phyloP scores from a whole-genome alignment of 2,329 filamentous ascomycete genomes.

The Juglanconis sp. region DNA sequence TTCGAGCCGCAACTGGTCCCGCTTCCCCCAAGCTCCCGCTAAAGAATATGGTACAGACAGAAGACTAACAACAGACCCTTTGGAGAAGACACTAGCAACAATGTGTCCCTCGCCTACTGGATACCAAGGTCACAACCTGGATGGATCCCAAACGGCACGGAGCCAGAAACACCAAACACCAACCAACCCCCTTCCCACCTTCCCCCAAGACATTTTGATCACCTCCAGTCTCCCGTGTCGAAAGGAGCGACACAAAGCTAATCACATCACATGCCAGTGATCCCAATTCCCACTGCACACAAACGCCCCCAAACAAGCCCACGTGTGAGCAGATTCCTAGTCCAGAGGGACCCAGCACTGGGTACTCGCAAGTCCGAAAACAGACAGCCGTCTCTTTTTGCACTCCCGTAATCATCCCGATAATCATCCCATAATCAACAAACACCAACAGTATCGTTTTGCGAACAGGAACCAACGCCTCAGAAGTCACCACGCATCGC shows the following conservation, averaged over 20 bases:
- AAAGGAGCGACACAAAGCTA: not conserved
- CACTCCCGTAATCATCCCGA: not conserved
- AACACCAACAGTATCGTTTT: not conserved
- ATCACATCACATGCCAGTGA: no score
- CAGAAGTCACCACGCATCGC: not conserved
- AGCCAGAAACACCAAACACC: not conserved
- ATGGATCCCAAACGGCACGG: not conserved
- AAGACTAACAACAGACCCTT: not conserved
- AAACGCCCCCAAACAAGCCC: no score
- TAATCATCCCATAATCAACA: no score
- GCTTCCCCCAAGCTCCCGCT: no score
- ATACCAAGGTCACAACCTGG: not conserved
- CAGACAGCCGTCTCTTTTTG: not conserved
- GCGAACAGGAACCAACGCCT: not conserved
- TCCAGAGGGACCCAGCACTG: no score
- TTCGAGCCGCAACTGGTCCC: no score
- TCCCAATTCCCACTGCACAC: no score
- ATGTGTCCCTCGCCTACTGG: not conserved
- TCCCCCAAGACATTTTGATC: no score
- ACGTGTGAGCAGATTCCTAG: no score
- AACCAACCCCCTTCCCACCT: no score
- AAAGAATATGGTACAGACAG: not conserved
- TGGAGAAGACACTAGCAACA: not conserved
- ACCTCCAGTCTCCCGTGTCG: not conserved
- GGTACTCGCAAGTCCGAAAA: no score